Conservation (phyloP, 2,329 filamentous ascomycete genomes). For the Microdochium trichocladiopsis region DNA sequence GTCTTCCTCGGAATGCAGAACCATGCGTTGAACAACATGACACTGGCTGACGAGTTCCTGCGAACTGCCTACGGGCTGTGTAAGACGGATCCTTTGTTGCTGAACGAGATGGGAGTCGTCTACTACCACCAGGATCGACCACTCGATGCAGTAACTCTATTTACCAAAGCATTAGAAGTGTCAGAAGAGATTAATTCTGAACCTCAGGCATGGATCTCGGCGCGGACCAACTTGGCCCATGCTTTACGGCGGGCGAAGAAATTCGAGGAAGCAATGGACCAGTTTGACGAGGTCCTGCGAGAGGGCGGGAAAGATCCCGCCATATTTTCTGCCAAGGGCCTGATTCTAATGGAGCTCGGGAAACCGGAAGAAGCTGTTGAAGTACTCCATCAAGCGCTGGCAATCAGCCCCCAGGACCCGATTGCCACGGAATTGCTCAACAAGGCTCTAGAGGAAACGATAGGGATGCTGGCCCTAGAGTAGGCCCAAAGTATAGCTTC, state of each 20-base stretch:
- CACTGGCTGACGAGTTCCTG: constrained; percentile 87
- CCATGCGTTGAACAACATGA: constrained; percentile 90
- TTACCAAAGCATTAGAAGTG: constrained; percentile 69
- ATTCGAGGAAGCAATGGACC: constrained; percentile 63
- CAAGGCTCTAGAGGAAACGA: constrained; percentile 61
- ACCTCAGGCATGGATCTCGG: constrained; percentile 73
- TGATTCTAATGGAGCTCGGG: constrained; percentile 74
- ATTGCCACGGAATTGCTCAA: constrained; percentile 73
- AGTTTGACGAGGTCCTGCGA: constrained; percentile 84
- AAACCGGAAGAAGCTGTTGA: constrained; percentile 70
- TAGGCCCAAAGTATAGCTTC: no score
- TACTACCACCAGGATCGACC: constrained; percentile 84
- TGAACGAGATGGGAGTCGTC: constrained; percentile 96
- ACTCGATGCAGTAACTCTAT: constrained; percentile 68
- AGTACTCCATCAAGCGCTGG: constrained; percentile 77
- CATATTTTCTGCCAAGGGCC: constrained; percentile 75
- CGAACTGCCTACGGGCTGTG: constrained; percentile 81
- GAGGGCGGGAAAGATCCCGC: constrained; percentile 72
- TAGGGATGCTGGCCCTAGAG: constrained; percentile 11
- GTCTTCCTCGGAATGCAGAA: constrained; percentile 98
- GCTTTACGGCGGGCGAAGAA: constrained; percentile 68
- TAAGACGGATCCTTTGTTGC: constrained; percentile 76
- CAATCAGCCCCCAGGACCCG: constrained; percentile 71
- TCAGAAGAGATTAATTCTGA: constrained; percentile 78
- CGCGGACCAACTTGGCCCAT: constrained; percentile 83